Conservation (phyloP, 108 stramenopile species). For the Epithemia pelagica region DNA sequence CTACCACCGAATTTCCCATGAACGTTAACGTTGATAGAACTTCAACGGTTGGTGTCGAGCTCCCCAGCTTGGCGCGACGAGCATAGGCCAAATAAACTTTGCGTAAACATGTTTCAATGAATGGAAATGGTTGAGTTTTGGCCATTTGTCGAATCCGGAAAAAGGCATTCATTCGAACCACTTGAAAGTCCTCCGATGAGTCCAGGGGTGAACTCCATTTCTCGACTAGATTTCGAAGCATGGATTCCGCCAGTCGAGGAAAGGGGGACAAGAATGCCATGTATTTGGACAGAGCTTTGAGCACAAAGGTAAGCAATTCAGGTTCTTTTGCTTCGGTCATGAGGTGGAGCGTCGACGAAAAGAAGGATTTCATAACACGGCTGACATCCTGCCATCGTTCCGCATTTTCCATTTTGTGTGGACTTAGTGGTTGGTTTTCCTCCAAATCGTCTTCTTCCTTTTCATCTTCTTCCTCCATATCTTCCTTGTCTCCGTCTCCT, state of each 20-base stretch:
- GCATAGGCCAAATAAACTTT: conserved; percentile 90
- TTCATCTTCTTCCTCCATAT: conserved; percentile 18
- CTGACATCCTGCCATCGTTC: conserved; percentile 44
- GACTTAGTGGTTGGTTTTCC: conserved; percentile 55
- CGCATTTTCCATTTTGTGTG: conserved; percentile 49
- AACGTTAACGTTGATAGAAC: conserved; percentile 77
- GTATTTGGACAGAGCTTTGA: conserved; percentile 61
- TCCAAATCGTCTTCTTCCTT: conserved; percentile 12
- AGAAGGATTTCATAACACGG: conserved; percentile 58
- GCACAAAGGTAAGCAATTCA: conserved; percentile 57
- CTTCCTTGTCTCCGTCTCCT: conserved; percentile 13
- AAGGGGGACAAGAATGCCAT: conserved; percentile 83
- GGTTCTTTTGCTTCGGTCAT: conserved; percentile 79
- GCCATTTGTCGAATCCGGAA: conserved; percentile 92
- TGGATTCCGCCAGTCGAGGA: conserved; percentile 58
- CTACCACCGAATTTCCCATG: conserved; percentile 94
- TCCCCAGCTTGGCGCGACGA: conserved; percentile 79
- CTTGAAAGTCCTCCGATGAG: conserved; percentile 70
- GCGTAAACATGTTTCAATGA: conserved; percentile 89
- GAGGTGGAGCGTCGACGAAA: conserved; percentile 65
- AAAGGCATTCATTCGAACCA: conserved; percentile 83
- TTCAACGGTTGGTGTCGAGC: conserved; percentile 49
- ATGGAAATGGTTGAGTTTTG: conserved; percentile 86
- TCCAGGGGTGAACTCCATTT: conserved; percentile 81
- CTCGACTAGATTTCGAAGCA: conserved; percentile 63